Base-by-base conservation (phyloP, 2,329 filamentous ascomycete species). In the Paraphoma sp. region DNA sequence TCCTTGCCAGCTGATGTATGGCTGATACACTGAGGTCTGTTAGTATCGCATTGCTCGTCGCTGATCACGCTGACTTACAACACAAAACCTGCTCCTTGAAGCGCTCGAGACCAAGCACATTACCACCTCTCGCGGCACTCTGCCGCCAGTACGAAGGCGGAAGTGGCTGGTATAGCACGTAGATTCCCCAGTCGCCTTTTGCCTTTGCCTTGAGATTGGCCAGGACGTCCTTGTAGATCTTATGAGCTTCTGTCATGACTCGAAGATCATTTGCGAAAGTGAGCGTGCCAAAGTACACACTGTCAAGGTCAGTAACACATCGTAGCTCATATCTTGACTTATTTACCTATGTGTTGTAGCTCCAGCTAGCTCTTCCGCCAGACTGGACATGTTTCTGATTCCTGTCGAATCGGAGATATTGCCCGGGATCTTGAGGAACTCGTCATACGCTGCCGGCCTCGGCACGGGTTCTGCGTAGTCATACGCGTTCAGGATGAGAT, bases 181-280 rank as follows among this genome's bases (percentile, higher is more conserved):
- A 68, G 14, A 71, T 73, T 14, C 67, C 51, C 62, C 75, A 76
- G 46, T 77, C 69, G 17, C 67, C 69, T 1, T 67, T 65, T 1
- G 68, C 64, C 42, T 62, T 56, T 9, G 57, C 64, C 42, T 73
- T 73, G 49, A 76, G 55, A 38, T 65, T 70, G 29, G 66, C 67
- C 43, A 78, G 70, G 54, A 80, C 73, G 11, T 74, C 71, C 43
- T 72, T 64, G 63, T 81, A 79, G 51, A 80, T 74, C 52, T 73
- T 73, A 41, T 77, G 71, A 7, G 76, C 76, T 44, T 76, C 68
- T 18, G 64, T 64, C 61, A 80, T 72, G 12, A 80, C 65, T 11
- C 59, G 71, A 54, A 65, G 55, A 38, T 76, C 73, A 42, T 75
- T 74, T n/a, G 63, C 63, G 36, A 76, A 69, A 2, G 69, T 73